phyloP scores from a whole-genome alignment of 441 rosid genomes.

The Omphalea diandra region DNA sequence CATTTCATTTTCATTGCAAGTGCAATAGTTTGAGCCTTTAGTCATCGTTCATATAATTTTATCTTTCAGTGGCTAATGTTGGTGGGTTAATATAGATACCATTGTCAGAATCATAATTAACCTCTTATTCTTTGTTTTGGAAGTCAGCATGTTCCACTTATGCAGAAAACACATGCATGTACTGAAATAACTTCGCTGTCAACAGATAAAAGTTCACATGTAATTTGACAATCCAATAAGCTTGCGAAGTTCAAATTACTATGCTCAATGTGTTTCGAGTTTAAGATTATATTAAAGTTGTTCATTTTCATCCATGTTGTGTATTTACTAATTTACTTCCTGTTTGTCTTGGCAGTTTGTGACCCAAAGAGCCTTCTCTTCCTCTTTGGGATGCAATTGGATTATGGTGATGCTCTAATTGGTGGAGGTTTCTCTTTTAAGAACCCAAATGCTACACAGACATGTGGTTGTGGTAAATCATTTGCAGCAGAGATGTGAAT shows the following conservation, averaged over 20 bases:
- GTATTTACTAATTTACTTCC: neutral
- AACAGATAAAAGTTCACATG: neutral
- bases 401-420: conserved; percentile 89
- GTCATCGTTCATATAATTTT: neutral
- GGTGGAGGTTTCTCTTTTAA: conserved; percentile 96
- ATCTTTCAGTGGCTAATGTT: neutral
- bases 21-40: neutral
- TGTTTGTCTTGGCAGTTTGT: conserved; percentile 61
- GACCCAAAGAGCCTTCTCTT: conserved; percentile 99
- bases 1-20: too few species aligned
- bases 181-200: neutral
- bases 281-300: neutral
- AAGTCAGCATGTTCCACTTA: neutral
- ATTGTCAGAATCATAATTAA: neutral
- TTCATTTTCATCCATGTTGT: neutral
- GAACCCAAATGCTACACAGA: conserved; percentile 96
- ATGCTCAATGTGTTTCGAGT: neutral
- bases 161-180: neutral
- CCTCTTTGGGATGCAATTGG: conserved; percentile 89
- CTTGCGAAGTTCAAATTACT: neutral
- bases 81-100: neutral
- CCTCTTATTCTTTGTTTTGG: neutral
- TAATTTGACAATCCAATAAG: neutral
- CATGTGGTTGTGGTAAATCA: conserved; percentile 96
- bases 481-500: conserved; percentile 83